Percentiles rank a stretch among this genome's conserved stretches.
These are phyloP conservation scores for Chalaropsis ovoidea DNA, from an alignment of 2,329 filamentous ascomycete genomes.

Conservation along the genomic window DNA sequence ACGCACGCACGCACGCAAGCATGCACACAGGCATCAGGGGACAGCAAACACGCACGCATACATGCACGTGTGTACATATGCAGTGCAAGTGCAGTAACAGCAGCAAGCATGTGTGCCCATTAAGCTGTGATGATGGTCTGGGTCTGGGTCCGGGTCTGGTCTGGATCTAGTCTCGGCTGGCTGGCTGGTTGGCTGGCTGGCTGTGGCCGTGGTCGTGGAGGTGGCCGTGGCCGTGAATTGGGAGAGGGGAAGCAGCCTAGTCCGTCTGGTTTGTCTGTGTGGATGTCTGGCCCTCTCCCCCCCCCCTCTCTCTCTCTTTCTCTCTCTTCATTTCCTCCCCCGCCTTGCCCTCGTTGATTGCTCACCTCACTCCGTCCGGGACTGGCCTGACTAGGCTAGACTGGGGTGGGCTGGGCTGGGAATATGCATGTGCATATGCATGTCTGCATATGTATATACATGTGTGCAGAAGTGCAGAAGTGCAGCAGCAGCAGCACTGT, in stretches of 20 bases:
- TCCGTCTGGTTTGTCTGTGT: too few relatives aligned
- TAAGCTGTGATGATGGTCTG: neutral
- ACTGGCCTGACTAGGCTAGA: constrained; percentile 9
- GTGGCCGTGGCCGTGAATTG: too few relatives aligned
- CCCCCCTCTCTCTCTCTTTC: too few relatives aligned
- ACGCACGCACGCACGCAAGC: neutral
- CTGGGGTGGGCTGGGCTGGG: constrained; percentile 2
- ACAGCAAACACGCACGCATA: constrained; percentile 6
- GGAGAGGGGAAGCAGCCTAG: too few relatives aligned
- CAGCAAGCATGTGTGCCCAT: constrained; percentile 8
- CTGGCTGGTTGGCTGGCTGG: too few relatives aligned
- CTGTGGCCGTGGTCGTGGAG: too few relatives aligned
- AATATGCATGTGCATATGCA: constrained; percentile 15
- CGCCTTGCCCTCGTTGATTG: neutral
- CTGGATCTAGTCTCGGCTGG: neutral
- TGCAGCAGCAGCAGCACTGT: neutral
- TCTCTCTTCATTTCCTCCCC: too few relatives aligned
- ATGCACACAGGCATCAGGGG: neutral
- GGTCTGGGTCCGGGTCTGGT: neutral
- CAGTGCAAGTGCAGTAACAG: neutral
- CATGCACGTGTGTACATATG: neutral
- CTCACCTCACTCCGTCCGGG: neutral
- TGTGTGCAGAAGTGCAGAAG: neutral
- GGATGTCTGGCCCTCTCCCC: too few relatives aligned
- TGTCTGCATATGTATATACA: constrained; percentile 10